A percentile compares a stretch with the other conserved stretches of the same genome.
Conservation (phyloP, 2,329 filamentous ascomycete genomes). For the Rutstroemia sp. region DNA sequence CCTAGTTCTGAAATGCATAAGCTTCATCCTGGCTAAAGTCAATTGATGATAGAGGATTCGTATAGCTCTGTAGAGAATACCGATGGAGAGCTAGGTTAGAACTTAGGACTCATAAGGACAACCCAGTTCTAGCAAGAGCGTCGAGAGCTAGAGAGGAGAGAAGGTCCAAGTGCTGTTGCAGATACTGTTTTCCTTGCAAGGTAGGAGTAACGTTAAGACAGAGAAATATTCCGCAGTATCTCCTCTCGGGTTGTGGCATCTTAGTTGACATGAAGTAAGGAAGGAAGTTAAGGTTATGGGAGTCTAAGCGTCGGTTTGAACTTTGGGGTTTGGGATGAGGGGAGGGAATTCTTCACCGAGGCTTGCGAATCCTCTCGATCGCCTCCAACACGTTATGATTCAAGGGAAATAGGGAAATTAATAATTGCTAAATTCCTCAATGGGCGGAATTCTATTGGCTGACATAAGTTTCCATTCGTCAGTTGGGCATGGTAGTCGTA, state of each 20-base stretch:
- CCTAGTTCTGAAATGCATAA: neutral
- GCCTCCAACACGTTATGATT: neutral
- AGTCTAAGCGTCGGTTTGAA: neutral
- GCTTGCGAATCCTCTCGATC: neutral
- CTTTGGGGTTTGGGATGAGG: neutral
- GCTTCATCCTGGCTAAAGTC: neutral
- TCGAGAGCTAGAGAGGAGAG: neutral
- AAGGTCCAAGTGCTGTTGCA: constrained; percentile 3
- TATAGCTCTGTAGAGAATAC: neutral
- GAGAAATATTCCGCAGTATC: neutral
- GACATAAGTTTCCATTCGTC: neutral
- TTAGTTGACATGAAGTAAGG: neutral
- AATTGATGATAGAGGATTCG: neutral
- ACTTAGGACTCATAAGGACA: no score
- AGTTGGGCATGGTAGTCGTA: neutral
- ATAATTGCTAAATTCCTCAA: neutral
- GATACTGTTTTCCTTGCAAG: no score
- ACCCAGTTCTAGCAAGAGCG: no score
- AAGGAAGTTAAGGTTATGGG: neutral
- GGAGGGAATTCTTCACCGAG: neutral
- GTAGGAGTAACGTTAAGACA: neutral
- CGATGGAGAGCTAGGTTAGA: no score
- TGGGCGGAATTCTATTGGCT: neutral
- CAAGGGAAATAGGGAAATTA: constrained; percentile 2
- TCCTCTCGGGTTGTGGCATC: neutral